Conservation (phyloP, 352 stramenopile species). For the Globisporangium acanthophoron region DNA sequence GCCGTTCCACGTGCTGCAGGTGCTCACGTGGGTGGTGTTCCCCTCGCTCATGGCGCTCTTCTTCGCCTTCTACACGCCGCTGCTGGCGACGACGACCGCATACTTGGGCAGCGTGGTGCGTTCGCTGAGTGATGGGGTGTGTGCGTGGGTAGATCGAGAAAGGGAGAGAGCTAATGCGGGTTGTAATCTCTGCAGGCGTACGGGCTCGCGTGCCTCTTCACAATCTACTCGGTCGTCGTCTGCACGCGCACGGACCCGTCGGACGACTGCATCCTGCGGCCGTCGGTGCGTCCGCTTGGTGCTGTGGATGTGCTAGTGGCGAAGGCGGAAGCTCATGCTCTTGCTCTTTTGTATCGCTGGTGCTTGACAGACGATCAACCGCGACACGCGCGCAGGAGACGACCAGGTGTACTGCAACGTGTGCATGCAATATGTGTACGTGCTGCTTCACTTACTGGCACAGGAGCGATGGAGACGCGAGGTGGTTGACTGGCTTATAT, state of each 20-base stretch:
- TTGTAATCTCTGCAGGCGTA: conserved; percentile 24
- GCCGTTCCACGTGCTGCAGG: conserved; percentile 79
- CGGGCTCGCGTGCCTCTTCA: conserved; percentile 39
- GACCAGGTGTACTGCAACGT: conserved; percentile 85
- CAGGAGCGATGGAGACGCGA: too few relatives aligned
- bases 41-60: conserved; percentile 74
- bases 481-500: too few relatives aligned
- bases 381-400: conserved; percentile 17
- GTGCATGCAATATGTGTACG: conserved; percentile 85
- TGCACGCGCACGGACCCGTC: conserved; percentile 76
- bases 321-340: neutral
- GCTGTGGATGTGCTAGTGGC: neutral
- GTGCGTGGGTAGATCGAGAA: too few relatives aligned
- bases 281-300: conserved; percentile 29
- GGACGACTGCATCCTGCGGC: conserved; percentile 64
- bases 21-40: conserved; percentile 82
- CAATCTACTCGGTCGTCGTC: conserved; percentile 40
- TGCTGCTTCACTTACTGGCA: conserved; percentile 1
- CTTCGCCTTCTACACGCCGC: conserved; percentile 76
- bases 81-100: conserved; percentile 42
- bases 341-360: too few relatives aligned
- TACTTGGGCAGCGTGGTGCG: conserved; percentile 44
- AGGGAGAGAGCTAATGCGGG: too few relatives aligned
- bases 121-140: neutral
- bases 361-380: conserved; percentile 7